These are phyloP conservation scores for Gossypium arboreum DNA, from an alignment of 345 rosid genomes.

Conservation along the genomic window DNA sequence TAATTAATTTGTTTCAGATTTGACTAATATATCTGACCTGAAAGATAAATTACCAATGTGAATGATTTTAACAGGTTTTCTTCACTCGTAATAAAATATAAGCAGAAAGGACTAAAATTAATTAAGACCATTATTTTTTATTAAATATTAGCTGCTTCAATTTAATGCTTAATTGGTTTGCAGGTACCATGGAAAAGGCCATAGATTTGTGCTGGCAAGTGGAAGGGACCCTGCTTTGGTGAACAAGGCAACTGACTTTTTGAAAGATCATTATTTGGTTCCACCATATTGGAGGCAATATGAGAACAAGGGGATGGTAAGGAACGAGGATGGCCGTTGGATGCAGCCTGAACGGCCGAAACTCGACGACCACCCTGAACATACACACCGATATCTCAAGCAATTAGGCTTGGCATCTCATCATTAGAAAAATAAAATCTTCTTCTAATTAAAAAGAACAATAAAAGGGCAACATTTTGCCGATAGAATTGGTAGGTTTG, in stretches of 20 bases:
- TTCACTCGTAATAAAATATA: neutral
- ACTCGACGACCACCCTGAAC: conserved; percentile 58
- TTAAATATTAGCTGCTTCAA: neutral
- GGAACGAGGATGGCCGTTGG: conserved; percentile 71
- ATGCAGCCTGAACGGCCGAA: conserved; percentile 64
- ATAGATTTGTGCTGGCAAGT: conserved; percentile 57
- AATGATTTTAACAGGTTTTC: neutral
- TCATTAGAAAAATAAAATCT: neutral
- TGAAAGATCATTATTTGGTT: conserved; percentile 71
- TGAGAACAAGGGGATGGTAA: conserved; percentile 69
- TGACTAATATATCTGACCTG: neutral
- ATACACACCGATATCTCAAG: conserved; percentile 46
- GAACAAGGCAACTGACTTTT: conserved; percentile 69
- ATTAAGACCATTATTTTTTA: neutral
- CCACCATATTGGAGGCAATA: conserved; percentile 85
- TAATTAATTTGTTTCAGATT: neutral
- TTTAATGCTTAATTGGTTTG: neutral
- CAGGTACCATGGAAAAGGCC: conserved; percentile 79
- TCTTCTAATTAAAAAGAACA: neutral
- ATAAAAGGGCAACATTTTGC: too few species aligned
- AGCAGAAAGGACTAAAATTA: neutral
- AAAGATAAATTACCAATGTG: neutral
- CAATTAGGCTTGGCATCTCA: conserved; percentile 20
- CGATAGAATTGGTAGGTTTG: too few species aligned
- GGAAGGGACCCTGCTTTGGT: conserved; percentile 80